A percentile compares a stretch with the other conserved stretches of the same genome.
These are phyloP conservation scores for Melampsora abietis-canadensis DNA, from an alignment of 1,284 basidiomycete species.

Conservation along the genomic window DNA sequence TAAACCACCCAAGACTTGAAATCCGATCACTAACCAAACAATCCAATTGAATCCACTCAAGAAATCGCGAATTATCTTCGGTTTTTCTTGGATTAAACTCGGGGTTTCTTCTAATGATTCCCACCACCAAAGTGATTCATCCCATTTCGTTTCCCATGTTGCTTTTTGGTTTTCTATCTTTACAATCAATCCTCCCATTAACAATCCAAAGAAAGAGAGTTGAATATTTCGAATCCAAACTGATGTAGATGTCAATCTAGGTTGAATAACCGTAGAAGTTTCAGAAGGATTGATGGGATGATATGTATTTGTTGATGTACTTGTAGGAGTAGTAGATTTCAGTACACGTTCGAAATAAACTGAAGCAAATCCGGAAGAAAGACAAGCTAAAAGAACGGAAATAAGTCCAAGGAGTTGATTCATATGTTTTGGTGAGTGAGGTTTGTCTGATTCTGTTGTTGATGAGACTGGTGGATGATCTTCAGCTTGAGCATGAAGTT, in stretches of 20 bases:
- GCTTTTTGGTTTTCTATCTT: conserved; percentile 48
- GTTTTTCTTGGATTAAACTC: conserved; percentile 19
- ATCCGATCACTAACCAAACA: conserved; percentile 52
- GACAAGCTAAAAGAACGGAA: conserved; percentile 53
- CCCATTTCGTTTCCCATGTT: conserved; percentile 31
- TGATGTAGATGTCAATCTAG: conserved; percentile 14
- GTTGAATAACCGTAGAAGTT: neutral
- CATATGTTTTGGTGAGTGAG: conserved; percentile 43
- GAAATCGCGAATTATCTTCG: neutral
- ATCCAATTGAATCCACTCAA: conserved; percentile 50
- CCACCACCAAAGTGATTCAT: conserved; percentile 8
- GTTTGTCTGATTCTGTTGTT: neutral
- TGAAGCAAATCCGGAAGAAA: conserved; percentile 54
- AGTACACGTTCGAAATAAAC: conserved; percentile 54
- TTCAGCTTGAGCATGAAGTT: conserved; percentile 47
- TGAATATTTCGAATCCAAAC: conserved; percentile 55
- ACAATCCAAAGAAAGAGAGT: conserved; percentile 52
- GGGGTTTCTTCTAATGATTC: conserved; percentile 35
- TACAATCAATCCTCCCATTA: conserved; percentile 51
- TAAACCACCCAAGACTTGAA: conserved; percentile 54
- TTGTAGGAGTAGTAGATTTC: conserved; percentile 46
- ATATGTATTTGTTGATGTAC: neutral
- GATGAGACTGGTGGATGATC: neutral
- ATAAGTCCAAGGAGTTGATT: conserved; percentile 52
- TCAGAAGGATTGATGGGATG: conserved; percentile 38